Conservation (phyloP, 768 basidiomycete genomes). For the Suillus placidus region DNA sequence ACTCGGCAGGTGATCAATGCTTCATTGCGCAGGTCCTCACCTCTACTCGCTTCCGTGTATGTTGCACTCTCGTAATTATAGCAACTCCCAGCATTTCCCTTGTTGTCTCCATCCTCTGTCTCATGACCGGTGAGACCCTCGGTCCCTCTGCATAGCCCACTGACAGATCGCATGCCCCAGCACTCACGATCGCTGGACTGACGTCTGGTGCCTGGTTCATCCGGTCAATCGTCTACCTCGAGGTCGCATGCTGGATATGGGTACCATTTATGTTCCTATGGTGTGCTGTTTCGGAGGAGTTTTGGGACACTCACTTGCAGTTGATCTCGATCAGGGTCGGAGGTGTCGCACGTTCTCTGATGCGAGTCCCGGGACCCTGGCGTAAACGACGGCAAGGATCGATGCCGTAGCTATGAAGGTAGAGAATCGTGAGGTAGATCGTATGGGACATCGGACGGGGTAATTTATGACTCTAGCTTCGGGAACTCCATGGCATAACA, state of each 20-base stretch:
- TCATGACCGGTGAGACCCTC: slow-evolving; percentile 6
- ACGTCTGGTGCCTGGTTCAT: neutral
- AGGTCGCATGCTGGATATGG: slow-evolving; percentile 1
- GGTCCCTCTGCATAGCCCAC: too few relatives aligned
- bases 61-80: neutral
- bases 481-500: too few relatives aligned
- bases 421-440: neutral
- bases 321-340: neutral
- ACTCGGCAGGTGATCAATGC: neutral
- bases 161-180: neutral
- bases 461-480: too few relatives aligned
- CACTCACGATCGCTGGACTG: neutral
- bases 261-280: neutral
- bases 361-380: neutral
- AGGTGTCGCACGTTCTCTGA: neutral
- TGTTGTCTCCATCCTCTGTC: slow-evolving; percentile 1
- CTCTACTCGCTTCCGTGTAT: slow-evolving; percentile 4
- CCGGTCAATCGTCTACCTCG: neutral
- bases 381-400: neutral
- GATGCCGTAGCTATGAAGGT: neutral
- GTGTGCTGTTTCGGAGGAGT: neutral
- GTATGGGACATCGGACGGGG: too few relatives aligned
- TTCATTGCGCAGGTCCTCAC: slow-evolving; percentile 1
- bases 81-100: slow-evolving; percentile 7
- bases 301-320: neutral